Conservation (phyloP, 2,329 filamentous ascomycete species). For the Penicillium occitanis region DNA sequence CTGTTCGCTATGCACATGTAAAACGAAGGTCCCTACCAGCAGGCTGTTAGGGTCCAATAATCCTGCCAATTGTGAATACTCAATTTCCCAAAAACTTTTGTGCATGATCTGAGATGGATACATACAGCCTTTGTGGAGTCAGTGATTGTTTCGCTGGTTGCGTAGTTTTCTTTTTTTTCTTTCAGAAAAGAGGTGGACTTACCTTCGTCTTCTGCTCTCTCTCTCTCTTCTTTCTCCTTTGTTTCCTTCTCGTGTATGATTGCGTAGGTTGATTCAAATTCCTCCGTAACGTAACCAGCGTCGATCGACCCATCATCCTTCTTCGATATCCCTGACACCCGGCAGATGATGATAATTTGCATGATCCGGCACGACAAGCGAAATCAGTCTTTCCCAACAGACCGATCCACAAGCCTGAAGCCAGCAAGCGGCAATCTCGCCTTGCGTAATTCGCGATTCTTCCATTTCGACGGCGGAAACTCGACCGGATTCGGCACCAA, state of each 20-base stretch:
- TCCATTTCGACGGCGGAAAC: neutral
- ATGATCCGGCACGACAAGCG: neutral
- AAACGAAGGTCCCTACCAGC: neutral
- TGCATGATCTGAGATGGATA: neutral
- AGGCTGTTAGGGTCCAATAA: no score
- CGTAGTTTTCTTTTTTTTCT: no score
- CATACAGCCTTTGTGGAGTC: neutral
- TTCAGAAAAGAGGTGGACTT: neutral
- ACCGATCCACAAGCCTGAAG: neutral
- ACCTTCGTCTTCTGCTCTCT: no score
- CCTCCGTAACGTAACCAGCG: neutral
- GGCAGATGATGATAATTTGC: neutral
- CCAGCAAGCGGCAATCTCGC: neutral
- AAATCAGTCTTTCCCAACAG: neutral
- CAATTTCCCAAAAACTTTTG: neutral
- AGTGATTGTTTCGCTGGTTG: neutral
- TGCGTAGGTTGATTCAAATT: neutral
- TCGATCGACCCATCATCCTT: neutral
- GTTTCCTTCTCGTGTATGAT: neutral
- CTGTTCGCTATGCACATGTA: neutral
- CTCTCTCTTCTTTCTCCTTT: neutral
- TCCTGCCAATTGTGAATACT: neutral
- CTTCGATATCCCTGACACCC: neutral
- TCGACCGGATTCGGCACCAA: neutral
- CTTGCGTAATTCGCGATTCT: neutral